A percentile compares a stretch with the other conserved stretches of the same genome.
These are phyloP conservation scores for Ganoderma lucidum DNA, from an alignment of 1,284 basidiomycete genomes.

Conservation along the genomic window DNA sequence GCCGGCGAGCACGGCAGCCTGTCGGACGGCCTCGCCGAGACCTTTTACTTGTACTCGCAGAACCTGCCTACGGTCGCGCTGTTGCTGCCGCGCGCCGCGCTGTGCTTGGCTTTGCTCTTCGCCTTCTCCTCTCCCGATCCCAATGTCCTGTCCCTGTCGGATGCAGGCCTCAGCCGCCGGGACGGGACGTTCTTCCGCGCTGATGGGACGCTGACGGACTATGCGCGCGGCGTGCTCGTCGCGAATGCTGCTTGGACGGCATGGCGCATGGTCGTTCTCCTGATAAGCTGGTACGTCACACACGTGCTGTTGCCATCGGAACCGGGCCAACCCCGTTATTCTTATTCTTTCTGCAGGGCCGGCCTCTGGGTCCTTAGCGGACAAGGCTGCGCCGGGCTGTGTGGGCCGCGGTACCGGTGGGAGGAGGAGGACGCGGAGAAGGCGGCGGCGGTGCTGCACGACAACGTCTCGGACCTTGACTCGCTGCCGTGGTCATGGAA, in stretches of 20 bases:
- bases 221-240: constrained; percentile 76
- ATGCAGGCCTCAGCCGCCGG: constrained; percentile 57
- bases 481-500: constrained; percentile 81
- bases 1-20: constrained; percentile 58
- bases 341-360: constrained; percentile 52
- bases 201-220: constrained; percentile 73
- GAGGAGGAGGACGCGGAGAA: constrained; percentile 79
- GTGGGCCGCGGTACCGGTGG: constrained; percentile 83
- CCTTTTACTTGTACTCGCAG: constrained; percentile 81
- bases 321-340: neutral
- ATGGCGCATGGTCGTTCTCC: constrained; percentile 70
- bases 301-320: neutral
- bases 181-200: constrained; percentile 78
- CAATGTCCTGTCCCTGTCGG: constrained; percentile 54
- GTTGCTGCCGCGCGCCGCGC: constrained; percentile 79
- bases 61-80: constrained; percentile 80
- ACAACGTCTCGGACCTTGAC: constrained; percentile 55
- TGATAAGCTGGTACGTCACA: constrained; percentile 67
- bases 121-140: constrained; percentile 63
- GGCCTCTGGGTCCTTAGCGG: constrained; percentile 80
- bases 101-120: constrained; percentile 74
- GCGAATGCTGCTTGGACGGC: constrained; percentile 82
- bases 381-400: constrained; percentile 79
- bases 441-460: constrained; percentile 51
- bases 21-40: constrained; percentile 78